These are phyloP conservation scores for Penicillium palitans DNA, from an alignment of 2,329 filamentous ascomycete genomes.

Conservation along the genomic window DNA sequence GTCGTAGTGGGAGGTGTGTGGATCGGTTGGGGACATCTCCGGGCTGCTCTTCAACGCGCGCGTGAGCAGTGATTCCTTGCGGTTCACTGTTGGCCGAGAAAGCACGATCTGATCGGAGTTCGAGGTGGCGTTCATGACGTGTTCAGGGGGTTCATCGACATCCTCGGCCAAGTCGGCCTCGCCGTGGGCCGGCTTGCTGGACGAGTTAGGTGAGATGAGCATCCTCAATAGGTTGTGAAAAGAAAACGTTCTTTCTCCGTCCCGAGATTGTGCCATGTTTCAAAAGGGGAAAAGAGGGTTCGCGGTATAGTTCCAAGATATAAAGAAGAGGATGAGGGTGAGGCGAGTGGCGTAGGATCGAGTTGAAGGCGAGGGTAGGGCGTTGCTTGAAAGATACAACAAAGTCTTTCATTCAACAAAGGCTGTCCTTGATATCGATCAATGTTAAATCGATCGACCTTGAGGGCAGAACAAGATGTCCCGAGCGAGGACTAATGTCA, in stretches of 20 bases:
- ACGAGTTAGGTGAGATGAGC: slow-evolving; percentile 45
- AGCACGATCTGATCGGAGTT: slow-evolving; percentile 41
- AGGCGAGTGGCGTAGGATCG: slow-evolving; percentile 18
- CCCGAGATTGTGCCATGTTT: slow-evolving; percentile 37
- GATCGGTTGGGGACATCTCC: slow-evolving; percentile 48
- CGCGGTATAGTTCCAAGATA: slow-evolving; percentile 11
- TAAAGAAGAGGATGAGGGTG: not conserved
- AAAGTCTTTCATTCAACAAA: slow-evolving; percentile 22
- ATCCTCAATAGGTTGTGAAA: slow-evolving; percentile 48
- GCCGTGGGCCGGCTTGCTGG: slow-evolving; percentile 38
- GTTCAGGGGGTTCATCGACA: slow-evolving; percentile 84
- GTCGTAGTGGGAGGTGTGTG: slow-evolving; percentile 38
- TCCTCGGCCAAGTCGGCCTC: slow-evolving; percentile 72
- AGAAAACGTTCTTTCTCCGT: slow-evolving; percentile 36
- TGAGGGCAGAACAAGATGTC: slow-evolving; percentile 32
- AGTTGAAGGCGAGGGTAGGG: slow-evolving; percentile 13
- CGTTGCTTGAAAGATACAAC: slow-evolving; percentile 12
- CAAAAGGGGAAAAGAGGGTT: slow-evolving; percentile 5
- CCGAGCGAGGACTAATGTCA: slow-evolving; percentile 43
- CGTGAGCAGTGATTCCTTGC: slow-evolving; percentile 81
- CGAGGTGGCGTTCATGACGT: slow-evolving; percentile 30
- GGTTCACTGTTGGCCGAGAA: slow-evolving; percentile 51
- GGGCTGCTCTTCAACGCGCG: slow-evolving; percentile 72
- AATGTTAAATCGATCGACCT: slow-evolving; percentile 29
- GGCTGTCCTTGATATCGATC: slow-evolving; percentile 33